phyloP scores from a whole-genome alignment of 768 basidiomycete species.

The Russula lepida region DNA sequence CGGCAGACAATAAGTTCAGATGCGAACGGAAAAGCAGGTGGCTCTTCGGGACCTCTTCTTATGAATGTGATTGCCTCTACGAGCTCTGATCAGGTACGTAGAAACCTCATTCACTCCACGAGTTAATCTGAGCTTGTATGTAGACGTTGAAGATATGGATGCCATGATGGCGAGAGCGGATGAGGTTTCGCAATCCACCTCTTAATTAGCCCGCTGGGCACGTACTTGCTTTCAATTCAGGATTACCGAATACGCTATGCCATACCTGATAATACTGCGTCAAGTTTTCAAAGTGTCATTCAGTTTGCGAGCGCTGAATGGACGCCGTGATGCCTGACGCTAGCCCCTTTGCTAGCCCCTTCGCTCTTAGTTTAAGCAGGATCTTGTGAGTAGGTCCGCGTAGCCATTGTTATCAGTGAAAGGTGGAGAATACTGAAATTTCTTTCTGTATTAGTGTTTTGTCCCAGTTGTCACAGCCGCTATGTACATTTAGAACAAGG shows the following conservation, averaged over 20 bases:
- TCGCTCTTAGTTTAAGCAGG: conserved; percentile 9
- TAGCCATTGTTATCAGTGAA: neutral
- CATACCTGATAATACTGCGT: conserved; percentile 7
- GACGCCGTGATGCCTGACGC: neutral
- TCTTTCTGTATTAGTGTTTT: conserved; percentile 2
- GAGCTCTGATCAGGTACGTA: conserved; percentile 20
- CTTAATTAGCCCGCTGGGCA: conserved; percentile 7
- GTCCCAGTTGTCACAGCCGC: conserved; percentile 5
- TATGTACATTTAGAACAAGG: conserved; percentile 1
- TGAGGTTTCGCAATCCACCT: neutral
- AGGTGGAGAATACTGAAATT: neutral
- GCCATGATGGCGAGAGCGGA: conserved; percentile 11
- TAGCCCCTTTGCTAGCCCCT: conserved; percentile 1
- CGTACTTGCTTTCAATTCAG: conserved; percentile 18
- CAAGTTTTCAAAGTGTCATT: conserved; percentile 10
- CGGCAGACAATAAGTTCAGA: conserved; percentile 16
- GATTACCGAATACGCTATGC: conserved; percentile 14
- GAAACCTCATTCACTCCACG: neutral
- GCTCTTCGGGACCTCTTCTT: conserved; percentile 9
- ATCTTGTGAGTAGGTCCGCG: conserved; percentile 10
- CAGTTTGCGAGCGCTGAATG: conserved; percentile 6
- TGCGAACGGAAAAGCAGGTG: conserved; percentile 12
- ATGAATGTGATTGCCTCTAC: conserved; percentile 21
- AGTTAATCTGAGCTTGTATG: neutral
- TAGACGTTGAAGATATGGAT: conserved; percentile 23